phyloP scores from a whole-genome alignment of 192 early-diverging fungal genomes.

The Dimargaris verticillata region DNA sequence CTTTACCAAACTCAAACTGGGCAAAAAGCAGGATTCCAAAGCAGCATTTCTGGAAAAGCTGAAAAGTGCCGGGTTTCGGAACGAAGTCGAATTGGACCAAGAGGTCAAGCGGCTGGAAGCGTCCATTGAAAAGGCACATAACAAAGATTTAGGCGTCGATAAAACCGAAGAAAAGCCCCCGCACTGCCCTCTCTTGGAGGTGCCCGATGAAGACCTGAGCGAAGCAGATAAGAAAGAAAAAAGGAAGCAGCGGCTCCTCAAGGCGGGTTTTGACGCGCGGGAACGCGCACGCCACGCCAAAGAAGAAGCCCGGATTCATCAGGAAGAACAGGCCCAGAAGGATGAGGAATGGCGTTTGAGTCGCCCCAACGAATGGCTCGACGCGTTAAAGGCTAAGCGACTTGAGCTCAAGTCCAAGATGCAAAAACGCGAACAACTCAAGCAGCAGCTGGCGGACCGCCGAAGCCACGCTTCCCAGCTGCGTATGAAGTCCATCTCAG shows the following conservation, averaged over 20 bases:
- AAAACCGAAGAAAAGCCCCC: conserved; percentile 63
- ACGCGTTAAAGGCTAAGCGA: conserved; percentile 42
- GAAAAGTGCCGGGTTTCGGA: conserved; percentile 16
- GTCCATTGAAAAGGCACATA: conserved; percentile 49
- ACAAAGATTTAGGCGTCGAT: conserved; percentile 67
- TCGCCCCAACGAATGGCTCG: conserved; percentile 59
- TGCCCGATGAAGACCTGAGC: conserved; percentile 65
- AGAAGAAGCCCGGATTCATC: conserved; percentile 33
- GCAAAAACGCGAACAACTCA: conserved; percentile 42
- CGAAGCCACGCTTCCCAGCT: conserved; percentile 70
- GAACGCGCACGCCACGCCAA: conserved; percentile 54
- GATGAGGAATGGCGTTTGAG: conserved; percentile 56
- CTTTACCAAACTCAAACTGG: conserved; percentile 31
- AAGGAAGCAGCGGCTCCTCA: conserved; percentile 61
- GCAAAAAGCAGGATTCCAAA: conserved; percentile 7
- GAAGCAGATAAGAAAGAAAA: conserved; percentile 71
- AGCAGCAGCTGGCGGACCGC: conserved; percentile 69
- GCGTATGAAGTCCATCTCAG: conserved; percentile 75
- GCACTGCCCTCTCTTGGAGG: conserved; percentile 49
- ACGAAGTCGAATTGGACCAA: conserved; percentile 55
- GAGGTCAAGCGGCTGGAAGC: conserved; percentile 51
- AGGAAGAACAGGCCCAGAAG: conserved; percentile 37
- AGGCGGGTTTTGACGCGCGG: conserved; percentile 59
- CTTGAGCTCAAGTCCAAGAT: conserved; percentile 48
- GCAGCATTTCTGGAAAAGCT: conserved; percentile 16